Base-by-base conservation (phyloP, 2,329 filamentous ascomycete genomes). In the Orbilia ellipsospora region DNA sequence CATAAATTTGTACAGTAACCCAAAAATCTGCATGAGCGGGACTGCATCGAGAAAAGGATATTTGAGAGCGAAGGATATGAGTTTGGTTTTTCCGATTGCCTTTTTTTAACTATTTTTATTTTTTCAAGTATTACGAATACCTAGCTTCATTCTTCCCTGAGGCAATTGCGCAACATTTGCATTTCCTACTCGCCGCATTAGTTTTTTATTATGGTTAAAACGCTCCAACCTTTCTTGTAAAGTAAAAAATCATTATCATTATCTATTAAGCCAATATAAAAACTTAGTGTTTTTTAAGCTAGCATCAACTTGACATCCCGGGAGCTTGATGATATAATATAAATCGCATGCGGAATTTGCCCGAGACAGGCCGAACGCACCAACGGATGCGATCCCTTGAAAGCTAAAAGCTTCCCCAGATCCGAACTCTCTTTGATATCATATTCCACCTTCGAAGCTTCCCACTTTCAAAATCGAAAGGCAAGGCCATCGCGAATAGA, bases 331-430 rank as follows among this genome's bases (percentile, higher is more conserved):
- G 18, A 13, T 5, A 52, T 18, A 13, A 52, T 23, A 52, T 20
- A 8, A 52, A 52, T 23, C 16, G 16, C 15, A 18, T 48, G 57
- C 66, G 66, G 66, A 56, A 23, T 70, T 40, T 40, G 28, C 57
- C 66, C 66, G 65, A 68, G 42, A 52, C 40, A 16, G 42, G 42
- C 23, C 23, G 31, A 36, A 6, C 63, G 63, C 63, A 66, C 63
- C 18, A 69, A 26, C 55, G 57, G 65, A 69, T 20, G 31, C 20
- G 36, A 61, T 18, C 44, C 40, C 4, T 36, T 6, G 5, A 48
- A 48, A 48, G 44, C 44, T 48, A 15, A 62, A 45, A 31, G 66
- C 57, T 74, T 74, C 70, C 70, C 70, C 70, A 74, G 70, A 74
- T 60, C 70, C 70, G 70, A 74, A 31, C 36, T 31, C 2, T 36